Evolutionary conservation across 768 basidiomycete genomes (phyloP), one percentile per base, ranked within the genome.

Genomic region (Leccinum barrowsii): DNA sequence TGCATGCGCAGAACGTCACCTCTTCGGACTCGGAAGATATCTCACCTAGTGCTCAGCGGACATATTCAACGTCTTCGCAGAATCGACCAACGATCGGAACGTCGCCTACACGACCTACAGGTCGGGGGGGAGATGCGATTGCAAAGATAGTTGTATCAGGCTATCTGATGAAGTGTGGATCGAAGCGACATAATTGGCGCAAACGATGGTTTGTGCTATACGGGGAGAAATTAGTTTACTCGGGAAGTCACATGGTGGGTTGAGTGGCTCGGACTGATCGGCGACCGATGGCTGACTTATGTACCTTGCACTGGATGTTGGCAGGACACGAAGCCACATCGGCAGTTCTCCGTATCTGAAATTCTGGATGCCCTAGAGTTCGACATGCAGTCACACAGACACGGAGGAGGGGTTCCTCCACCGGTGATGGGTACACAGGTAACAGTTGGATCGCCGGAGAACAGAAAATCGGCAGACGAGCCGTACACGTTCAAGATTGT

Each of bases 121-220:
- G 72, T 6, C 46, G 63, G 7, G 34, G 71, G 51, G 80, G 80
- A 42, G 90, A 92, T 63, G 80, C 82, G 19, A 77, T 83, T n/a
- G 13, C 60, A 8, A 95, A 94, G 76, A 78, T 86, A 40, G 87
- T 99, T 40, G 70, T 96, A 4, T 85, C 86, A 19, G 94, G 94
- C 2, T 99, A 98, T 73, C 78, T 99, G 60, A 94, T 95, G 90
- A 98, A 98, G 69, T 94, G 93, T 72, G 94, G 93, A 26, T 87
- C 88, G 47, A 93, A 95, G 64, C 84, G 96, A 68, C 88, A 90
- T 66, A 92, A 85, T 63, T 99, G 97, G 97, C 82, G 94, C 57
- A 98, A 99, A 74, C 78, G 97, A 28, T 98, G 95, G 96, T 98
- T 99, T 67, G 86, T 92, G 37, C 77, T 99, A n/a, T 93, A 87